Evolutionary conservation across 2,329 filamentous ascomycete genomes (phyloP).

Genomic region (Clonostachys rhizophaga): DNA sequence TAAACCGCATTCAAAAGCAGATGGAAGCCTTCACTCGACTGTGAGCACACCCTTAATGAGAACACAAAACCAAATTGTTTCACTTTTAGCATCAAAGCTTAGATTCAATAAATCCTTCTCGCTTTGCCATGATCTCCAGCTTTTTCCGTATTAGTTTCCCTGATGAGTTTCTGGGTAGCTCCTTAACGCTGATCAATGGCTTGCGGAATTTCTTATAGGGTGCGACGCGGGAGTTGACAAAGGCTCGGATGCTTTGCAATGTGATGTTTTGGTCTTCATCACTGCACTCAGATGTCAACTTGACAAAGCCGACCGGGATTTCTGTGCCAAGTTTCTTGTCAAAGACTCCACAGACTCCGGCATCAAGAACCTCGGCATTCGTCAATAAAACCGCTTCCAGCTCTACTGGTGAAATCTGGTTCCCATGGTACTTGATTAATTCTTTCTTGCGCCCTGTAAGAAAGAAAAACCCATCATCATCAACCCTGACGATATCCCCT

Average conservation of each 20-base stretch:
- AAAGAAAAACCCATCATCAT: slow-evolving; percentile 19
- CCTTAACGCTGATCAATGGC: slow-evolving; percentile 13
- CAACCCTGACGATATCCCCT: slow-evolving; percentile 18
- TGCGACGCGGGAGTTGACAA: slow-evolving; percentile 17
- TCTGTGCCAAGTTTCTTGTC: slow-evolving; percentile 15
- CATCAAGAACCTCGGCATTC: slow-evolving; percentile 18
- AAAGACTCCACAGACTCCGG: slow-evolving; percentile 19
- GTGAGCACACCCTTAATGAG: too few relatives aligned
- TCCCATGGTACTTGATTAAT: slow-evolving; percentile 57
- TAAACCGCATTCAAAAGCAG: too few relatives aligned
- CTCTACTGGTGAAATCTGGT: slow-evolving; percentile 55
- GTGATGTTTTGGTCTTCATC: neutral
- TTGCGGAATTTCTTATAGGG: slow-evolving; percentile 20
- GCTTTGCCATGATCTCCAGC: too few relatives aligned
- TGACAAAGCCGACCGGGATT: slow-evolving; percentile 20
- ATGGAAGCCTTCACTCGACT: too few relatives aligned
- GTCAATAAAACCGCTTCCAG: slow-evolving; percentile 29
- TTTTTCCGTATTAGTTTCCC: slow-evolving; percentile 18
- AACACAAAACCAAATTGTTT: too few relatives aligned
- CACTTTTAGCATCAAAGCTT: too few relatives aligned
- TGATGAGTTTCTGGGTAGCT: slow-evolving; percentile 16
- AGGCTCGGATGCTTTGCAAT: slow-evolving; percentile 10
- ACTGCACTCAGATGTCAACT: slow-evolving; percentile 5
- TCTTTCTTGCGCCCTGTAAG: slow-evolving; percentile 42
- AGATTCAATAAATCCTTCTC: too few relatives aligned